These are phyloP conservation scores for Cystobasidiaceae sp. DNA, from an alignment of 1,284 basidiomycete species.

Conservation along the genomic window DNA sequence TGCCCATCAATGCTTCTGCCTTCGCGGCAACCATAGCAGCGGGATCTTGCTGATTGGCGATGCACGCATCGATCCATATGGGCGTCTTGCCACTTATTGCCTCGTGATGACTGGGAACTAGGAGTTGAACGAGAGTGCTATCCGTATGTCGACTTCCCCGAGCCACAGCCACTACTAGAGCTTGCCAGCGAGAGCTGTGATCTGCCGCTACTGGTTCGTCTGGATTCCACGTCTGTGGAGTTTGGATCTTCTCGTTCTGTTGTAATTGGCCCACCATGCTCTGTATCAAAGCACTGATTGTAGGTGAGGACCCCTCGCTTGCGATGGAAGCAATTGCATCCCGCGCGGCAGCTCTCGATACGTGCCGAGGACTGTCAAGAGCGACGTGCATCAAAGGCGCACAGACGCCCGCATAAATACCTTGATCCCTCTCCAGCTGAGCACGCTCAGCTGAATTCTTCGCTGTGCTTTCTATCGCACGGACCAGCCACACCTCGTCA, in stretches of 20 bases:
- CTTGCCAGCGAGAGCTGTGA: background rate
- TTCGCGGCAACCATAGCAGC: conserved; percentile 56
- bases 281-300: conserved; percentile 9
- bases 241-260: conserved; percentile 11
- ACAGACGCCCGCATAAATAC: background rate
- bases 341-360: background rate
- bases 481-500: conserved; percentile 74
- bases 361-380: background rate
- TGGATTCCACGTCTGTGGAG: background rate
- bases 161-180: background rate
- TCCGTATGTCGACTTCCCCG: background rate
- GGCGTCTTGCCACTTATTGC: conserved; percentile 4
- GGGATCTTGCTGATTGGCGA: conserved; percentile 64
- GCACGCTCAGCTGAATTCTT: background rate
- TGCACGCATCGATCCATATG: conserved; percentile 74
- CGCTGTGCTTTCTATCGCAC: conserved; percentile 51
- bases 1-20: conserved; percentile 53
- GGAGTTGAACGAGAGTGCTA: conserved; percentile 42
- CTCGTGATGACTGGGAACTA: conserved; percentile 71
- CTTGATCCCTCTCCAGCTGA: background rate
- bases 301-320: background rate
- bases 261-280: background rate
- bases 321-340: background rate
- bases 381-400: conserved; percentile 7
- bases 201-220: background rate